Evolutionary conservation across 768 basidiomycete species (phyloP).

Genomic region (button mushroom (Agaricus bisporus)): DNA sequence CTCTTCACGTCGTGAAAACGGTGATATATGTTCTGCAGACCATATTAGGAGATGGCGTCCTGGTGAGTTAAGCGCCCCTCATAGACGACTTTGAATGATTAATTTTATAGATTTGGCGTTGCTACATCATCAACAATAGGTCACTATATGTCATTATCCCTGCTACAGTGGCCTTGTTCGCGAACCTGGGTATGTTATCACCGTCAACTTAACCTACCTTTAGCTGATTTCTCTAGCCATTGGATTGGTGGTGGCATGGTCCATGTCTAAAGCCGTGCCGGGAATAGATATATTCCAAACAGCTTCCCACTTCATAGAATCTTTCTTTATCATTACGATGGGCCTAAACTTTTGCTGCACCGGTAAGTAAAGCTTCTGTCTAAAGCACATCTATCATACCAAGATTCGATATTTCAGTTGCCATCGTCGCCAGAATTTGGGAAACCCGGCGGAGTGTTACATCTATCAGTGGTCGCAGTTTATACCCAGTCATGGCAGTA

Average conservation of each 20-base stretch:
- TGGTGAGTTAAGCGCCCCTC: background rate
- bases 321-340: constrained; percentile 5
- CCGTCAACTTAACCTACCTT: too few relatives aligned
- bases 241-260: constrained; percentile 1
- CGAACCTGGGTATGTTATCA: background rate
- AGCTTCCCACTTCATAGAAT: background rate
- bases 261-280: background rate
- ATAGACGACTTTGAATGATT: background rate
- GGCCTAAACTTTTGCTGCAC: constrained; percentile 5
- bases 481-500: background rate
- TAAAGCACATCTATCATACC: too few relatives aligned
- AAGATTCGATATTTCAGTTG: background rate
- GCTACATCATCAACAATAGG: background rate
- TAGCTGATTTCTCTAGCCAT: background rate
- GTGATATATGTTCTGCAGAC: background rate
- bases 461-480: background rate
- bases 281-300: background rate
- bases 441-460: background rate
- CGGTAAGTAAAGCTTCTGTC: background rate
- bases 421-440: constrained; percentile 4
- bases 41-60: constrained; percentile 1
- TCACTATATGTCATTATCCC: background rate
- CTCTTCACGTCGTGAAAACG: constrained; percentile 3
- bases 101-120: background rate
- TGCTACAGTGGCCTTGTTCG: background rate